Percentiles rank a stretch among this genome's conserved stretches.
These are phyloP conservation scores for Hyphochytrium catenoides DNA, from an alignment of 352 stramenopile genomes.

Conservation along the genomic window DNA sequence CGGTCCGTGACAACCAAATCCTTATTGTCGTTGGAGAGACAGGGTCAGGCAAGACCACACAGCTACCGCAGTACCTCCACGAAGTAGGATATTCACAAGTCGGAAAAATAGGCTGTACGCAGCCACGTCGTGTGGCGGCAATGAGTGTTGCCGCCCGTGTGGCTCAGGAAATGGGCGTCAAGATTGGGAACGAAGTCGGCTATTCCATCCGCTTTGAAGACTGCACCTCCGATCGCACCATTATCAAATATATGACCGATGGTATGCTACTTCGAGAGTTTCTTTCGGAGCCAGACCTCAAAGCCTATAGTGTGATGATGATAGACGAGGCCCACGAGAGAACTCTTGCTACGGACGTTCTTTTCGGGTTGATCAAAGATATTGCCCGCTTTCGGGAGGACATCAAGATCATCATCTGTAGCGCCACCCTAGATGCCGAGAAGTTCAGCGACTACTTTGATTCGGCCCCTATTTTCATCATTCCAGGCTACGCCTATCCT, in stretches of 20 bases:
- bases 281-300: slow-evolving; percentile 87
- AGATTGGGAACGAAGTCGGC: slow-evolving; percentile 88
- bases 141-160: slow-evolving; percentile 98
- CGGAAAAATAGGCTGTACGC: slow-evolving; percentile 79
- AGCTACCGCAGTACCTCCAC: slow-evolving; percentile 94
- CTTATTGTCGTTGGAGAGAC: slow-evolving; percentile 73
- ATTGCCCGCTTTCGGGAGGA: slow-evolving; percentile 85
- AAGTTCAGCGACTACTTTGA: slow-evolving; percentile 99
- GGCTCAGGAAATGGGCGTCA: slow-evolving; percentile 91
- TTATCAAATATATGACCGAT: slow-evolving; percentile 99
- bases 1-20: slow-evolving; percentile 19
- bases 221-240: slow-evolving; percentile 88
- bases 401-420: slow-evolving; percentile 92
- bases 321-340: slow-evolving; percentile 98
- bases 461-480: slow-evolving; percentile 94
- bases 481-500: slow-evolving; percentile 83
- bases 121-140: slow-evolving; percentile 87
- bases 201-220: slow-evolving; percentile 99
- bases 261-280: slow-evolving; percentile 98
- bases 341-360: slow-evolving; percentile 92
- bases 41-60: slow-evolving; percentile 92
- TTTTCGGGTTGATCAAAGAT: slow-evolving; percentile 98
- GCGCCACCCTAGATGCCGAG: slow-evolving; percentile 87
- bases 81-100: slow-evolving; percentile 92
- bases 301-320: slow-evolving; percentile 91